Conservation (phyloP, 2,329 filamentous ascomycete species). For the Fusarium setosum region DNA sequence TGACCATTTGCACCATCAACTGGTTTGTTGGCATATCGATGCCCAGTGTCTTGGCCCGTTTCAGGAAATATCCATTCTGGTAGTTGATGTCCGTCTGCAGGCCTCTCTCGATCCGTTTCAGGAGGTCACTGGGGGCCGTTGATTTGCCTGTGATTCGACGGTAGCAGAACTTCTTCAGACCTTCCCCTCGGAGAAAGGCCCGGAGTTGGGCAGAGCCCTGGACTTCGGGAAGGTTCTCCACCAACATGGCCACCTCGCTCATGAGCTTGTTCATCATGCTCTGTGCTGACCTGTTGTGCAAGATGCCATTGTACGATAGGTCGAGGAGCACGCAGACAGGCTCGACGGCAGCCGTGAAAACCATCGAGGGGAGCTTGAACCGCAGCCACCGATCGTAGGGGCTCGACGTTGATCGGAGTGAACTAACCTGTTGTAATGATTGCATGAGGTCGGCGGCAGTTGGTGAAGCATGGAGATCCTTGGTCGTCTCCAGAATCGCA, state of each 20-base stretch:
- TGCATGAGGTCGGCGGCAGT: conserved; percentile 37
- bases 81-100: conserved; percentile 81
- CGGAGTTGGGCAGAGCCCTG: conserved; percentile 68
- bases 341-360: conserved; percentile 81
- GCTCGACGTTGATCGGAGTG: conserved; percentile 37
- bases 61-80: conserved; percentile 89
- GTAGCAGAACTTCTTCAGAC: conserved; percentile 70
- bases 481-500: conserved; percentile 22
- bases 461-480: conserved; percentile 28
- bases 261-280: conserved; percentile 78
- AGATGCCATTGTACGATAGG: conserved; percentile 76
- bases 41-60: conserved; percentile 76
- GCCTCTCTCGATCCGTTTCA: conserved; percentile 71
- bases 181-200: conserved; percentile 66
- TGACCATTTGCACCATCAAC: conserved; percentile 77
- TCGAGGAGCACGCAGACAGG: conserved; percentile 85
- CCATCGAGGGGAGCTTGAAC: conserved; percentile 82
- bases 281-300: conserved; percentile 73
- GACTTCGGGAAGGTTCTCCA: conserved; percentile 80
- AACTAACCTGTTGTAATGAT: conserved; percentile 29
- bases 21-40: conserved; percentile 79
- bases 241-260: conserved; percentile 78
- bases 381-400: conserved; percentile 65
- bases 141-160: conserved; percentile 55
- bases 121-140: conserved; percentile 70